These are phyloP conservation scores for Gossypium davidsonii DNA, from an alignment of 441 rosid genomes.

Conservation along the genomic window DNA sequence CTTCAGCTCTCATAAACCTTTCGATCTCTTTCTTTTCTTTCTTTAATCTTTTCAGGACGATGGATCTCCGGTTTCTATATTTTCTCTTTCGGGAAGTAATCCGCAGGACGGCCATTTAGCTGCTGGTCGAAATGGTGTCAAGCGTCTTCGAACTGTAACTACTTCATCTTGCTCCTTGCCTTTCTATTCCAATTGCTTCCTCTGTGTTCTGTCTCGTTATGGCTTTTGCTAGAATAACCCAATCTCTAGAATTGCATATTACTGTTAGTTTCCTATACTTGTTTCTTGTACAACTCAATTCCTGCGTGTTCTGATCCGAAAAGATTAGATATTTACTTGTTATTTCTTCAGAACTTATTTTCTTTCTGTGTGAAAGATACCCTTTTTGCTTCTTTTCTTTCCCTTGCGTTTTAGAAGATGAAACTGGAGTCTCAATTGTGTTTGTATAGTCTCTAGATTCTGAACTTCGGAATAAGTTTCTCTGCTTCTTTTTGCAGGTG, in stretches of 20 bases:
- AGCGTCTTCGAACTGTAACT: conserved; percentile 97
- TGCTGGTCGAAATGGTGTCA: conserved; percentile 91
- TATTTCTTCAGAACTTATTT: neutral
- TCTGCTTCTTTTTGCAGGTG: conserved; percentile 48
- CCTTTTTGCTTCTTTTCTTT: no score
- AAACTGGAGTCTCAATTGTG: neutral
- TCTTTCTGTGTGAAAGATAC: no score
- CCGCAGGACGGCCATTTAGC: conserved; percentile 85
- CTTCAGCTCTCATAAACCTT: neutral
- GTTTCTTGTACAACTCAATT: neutral
- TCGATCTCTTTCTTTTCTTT: neutral
- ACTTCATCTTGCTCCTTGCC: neutral
- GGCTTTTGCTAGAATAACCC: neutral
- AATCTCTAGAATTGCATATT: neutral
- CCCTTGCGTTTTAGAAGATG: no score
- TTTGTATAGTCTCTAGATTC: neutral
- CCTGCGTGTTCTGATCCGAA: neutral
- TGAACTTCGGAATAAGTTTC: neutral
- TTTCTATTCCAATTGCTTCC: neutral
- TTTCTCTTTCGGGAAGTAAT: conserved; percentile 67
- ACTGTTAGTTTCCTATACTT: neutral
- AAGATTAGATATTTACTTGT: neutral
- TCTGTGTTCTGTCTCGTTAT: neutral
- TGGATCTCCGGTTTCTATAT: conserved; percentile 86
- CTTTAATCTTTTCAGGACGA: conserved; percentile 16